Evolutionary conservation across 192 early-diverging fungal species (phyloP).

Genomic region (Thamnidium elegans): DNA sequence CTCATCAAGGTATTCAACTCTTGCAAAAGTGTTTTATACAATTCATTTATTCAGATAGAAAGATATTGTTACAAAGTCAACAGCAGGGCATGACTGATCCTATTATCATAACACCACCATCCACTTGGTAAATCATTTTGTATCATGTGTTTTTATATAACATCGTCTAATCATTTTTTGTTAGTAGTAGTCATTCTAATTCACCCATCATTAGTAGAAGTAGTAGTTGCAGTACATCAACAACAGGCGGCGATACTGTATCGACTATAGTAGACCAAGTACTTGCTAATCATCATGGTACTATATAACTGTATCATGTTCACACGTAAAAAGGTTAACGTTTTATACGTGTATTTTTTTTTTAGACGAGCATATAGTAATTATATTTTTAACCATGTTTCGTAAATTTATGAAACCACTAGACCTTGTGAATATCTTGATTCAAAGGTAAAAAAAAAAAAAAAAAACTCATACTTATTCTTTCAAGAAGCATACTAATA

Average conservation of each 20-base stretch:
- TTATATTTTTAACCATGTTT: conserved; percentile 37
- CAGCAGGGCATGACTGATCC: neutral
- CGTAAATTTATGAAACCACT: conserved; percentile 37
- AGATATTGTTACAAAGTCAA: neutral
- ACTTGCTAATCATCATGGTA: conserved; percentile 5
- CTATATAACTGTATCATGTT: no score
- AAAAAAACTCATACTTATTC: neutral
- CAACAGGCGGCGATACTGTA: neutral
- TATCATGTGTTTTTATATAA: no score
- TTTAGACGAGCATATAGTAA: conserved; percentile 28
- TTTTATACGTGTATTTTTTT: no score
- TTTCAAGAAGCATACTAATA: neutral
- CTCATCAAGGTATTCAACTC: conserved; percentile 4
- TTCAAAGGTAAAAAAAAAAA: conserved; percentile 21
- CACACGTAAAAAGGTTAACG: no score
- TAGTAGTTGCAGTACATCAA: neutral
- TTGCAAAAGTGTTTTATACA: conserved; percentile 1
- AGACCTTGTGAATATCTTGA: conserved; percentile 27
- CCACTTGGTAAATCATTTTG: neutral
- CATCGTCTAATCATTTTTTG: no score
- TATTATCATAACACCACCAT: neutral
- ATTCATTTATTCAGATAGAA: neutral
- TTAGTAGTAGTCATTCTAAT: no score
- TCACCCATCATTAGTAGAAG: neutral
- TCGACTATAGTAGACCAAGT: neutral